Evolutionary conservation across 768 basidiomycete genomes (phyloP).

Genomic region (Zangia roseola): DNA sequence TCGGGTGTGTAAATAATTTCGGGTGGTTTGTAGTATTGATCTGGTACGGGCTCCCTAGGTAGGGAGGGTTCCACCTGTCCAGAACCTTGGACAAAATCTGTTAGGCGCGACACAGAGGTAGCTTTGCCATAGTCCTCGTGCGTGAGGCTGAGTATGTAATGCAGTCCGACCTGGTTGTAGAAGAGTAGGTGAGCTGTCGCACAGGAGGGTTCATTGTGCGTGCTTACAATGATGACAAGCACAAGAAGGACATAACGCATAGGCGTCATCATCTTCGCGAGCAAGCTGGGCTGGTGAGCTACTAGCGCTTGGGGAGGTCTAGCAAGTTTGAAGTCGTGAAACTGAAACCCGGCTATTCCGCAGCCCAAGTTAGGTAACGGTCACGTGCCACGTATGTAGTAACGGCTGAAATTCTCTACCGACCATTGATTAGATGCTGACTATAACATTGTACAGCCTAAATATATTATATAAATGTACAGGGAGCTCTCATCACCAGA

Average conservation of each 20-base stretch:
- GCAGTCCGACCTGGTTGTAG: slow-evolving; percentile 34
- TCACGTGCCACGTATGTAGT: slow-evolving; percentile 7
- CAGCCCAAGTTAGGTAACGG: not conserved
- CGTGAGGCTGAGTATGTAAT: slow-evolving; percentile 42
- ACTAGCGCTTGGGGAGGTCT: no score
- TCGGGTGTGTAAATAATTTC: slow-evolving; percentile 38
- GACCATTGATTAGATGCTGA: no score
- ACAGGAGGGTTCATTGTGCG: slow-evolving; percentile 2
- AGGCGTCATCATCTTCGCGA: slow-evolving; percentile 53
- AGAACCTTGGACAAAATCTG: slow-evolving; percentile 22
- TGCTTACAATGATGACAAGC: slow-evolving; percentile 45
- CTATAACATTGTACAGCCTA: no score
- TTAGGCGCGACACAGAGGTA: slow-evolving; percentile 38
- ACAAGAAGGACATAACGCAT: slow-evolving; percentile 55
- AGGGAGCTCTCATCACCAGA: slow-evolving; percentile 10
- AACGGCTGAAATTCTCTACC: no score
- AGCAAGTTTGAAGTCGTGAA: no score
- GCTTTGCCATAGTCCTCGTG: slow-evolving; percentile 42
- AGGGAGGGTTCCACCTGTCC: slow-evolving; percentile 34
- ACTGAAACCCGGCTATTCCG: not conserved
- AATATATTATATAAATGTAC: not conserved
- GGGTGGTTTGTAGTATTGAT: slow-evolving; percentile 50
- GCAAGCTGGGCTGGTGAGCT: not conserved
- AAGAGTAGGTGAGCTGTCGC: slow-evolving; percentile 7
- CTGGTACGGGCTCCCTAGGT: slow-evolving; percentile 58